Percentiles rank a stretch among this genome's conserved stretches.
phyloP scores from a whole-genome alignment of 257 asterid species.

The Capsicum pubescens region DNA sequence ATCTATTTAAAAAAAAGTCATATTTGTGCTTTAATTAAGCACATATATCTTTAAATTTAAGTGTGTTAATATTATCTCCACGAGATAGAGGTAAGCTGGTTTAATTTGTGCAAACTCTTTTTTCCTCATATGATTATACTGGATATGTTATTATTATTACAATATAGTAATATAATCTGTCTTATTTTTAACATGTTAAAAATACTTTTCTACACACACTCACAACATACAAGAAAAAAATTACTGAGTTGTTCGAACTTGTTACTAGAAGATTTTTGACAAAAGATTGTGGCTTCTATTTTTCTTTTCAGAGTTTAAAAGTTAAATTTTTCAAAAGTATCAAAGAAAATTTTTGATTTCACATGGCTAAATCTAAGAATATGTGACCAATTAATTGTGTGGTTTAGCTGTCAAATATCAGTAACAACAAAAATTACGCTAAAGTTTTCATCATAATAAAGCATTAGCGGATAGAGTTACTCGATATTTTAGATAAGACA shows the following conservation, averaged over 20 bases:
- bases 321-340: background rate
- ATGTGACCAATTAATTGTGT: background rate
- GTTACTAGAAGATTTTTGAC: conserved; percentile 1
- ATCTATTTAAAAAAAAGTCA: background rate
- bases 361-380: conserved; percentile 9
- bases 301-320: background rate
- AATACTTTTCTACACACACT: no score
- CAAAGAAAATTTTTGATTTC: conserved; percentile 19
- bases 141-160: no score
- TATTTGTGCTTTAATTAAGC: background rate
- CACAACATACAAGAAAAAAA: no score
- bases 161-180: no score
- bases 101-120: no score
- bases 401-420: background rate
- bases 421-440: background rate
- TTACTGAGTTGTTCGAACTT: background rate
- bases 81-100: no score
- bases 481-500: no score
- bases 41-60: background rate
- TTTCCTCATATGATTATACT: no score
- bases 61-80: no score
- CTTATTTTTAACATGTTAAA: no score
- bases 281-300: background rate
- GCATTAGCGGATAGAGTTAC: no score
- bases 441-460: no score